Evolutionary conservation across 140 eudicot species (phyloP), one percentile per base, ranked within the genome.

Genomic region (Erigeron philadelphicus): DNA sequence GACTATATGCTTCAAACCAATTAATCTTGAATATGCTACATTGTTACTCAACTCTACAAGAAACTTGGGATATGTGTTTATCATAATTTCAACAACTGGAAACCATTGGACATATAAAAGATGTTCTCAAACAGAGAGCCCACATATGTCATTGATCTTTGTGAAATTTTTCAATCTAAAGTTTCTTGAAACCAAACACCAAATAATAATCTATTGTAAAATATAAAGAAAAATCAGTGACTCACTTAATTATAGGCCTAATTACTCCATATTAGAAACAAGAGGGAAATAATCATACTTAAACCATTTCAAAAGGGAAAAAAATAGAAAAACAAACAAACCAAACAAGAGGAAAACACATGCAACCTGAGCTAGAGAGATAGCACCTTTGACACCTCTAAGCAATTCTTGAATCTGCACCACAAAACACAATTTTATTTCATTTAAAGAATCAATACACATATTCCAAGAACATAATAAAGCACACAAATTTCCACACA

Each of bases 361-460:
- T 31, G 78, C 81, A 84, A 92, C 98, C 98, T 92, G 98, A 63
- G 98, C 98, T 54, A 92, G 67, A n/a, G 98, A 92, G 38, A 88
- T 61, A 17, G 86, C 84, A 82, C 83, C 98, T 75, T 86, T 83
- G 42, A 69, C 71, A 73, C 87, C 90, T 62, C 96, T 79, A 75
- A 84, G 69, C 93, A 88, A 73, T 80, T 86, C 85, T 76, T 88
- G 96, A 45, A 92, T 84, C 98, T 92, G 93, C 81, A 79, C 62
- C 68, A 71, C 71, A 75, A n/a, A 40, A 70, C 55, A 66, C 46
- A 70, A 44, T 57, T 46, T 63, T 35, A 45, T 9, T 2, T 11
- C 13, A 61, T 46, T 35, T 15, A 53, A 73, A 19, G 17, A 71
- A 68, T 43, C 47, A 52, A 11, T 66, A 73, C 70, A 81, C 43